Conservation (phyloP, 768 basidiomycete genomes). For the Paxillus rubicundulus region DNA sequence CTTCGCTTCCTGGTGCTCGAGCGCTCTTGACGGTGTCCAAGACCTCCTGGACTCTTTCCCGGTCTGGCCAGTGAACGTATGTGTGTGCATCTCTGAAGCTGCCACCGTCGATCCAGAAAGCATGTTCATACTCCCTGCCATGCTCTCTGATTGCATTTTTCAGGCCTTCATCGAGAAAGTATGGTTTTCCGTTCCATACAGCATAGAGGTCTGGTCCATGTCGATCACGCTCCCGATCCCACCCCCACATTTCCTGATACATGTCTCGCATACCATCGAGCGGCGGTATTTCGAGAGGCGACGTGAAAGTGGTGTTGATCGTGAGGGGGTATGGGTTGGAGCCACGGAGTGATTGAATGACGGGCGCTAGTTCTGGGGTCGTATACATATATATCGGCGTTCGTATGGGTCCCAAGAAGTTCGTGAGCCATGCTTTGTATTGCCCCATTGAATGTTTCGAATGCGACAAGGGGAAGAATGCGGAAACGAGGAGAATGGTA, state of each 20-base stretch:
- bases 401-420: constrained; percentile 17
- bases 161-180: constrained; percentile 20
- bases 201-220: constrained; percentile 21
- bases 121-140: constrained; percentile 13
- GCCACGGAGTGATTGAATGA: constrained; percentile 13
- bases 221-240: constrained; percentile 13
- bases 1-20: constrained; percentile 7
- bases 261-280: constrained; percentile 9
- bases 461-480: constrained; percentile 23
- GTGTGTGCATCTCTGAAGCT: constrained; percentile 17
- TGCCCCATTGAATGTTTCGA: constrained; percentile 22
- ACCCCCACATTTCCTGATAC: constrained; percentile 17
- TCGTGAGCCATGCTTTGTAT: constrained; percentile 20
- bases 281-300: constrained; percentile 24
- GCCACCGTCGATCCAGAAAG: constrained; percentile 26
- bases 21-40: constrained; percentile 6
- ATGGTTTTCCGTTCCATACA: constrained; percentile 25
- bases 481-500: constrained; percentile 23
- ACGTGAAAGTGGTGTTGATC: constrained; percentile 21
- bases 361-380: constrained; percentile 15
- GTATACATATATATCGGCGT: constrained; percentile 25
- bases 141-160: constrained; percentile 4
- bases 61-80: constrained; percentile 22
- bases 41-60: constrained; percentile 13
- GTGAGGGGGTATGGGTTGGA: constrained; percentile 7